A percentile compares a stretch with the other conserved stretches of the same genome.
Conservation (phyloP, 352 stramenopile species). For the Thraustotheca clavata region DNA sequence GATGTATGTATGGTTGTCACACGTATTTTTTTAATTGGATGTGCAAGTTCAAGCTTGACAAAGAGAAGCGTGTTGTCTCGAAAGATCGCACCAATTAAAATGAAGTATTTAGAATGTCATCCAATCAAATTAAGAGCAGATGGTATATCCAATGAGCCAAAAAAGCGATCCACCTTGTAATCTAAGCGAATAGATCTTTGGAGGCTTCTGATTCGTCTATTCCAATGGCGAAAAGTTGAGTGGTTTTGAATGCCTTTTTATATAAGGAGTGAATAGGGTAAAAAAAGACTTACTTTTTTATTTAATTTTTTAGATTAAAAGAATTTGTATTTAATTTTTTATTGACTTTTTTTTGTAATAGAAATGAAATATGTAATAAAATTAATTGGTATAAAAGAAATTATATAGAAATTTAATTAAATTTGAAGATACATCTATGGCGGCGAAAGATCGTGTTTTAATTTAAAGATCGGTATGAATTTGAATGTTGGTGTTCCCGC, state of each 20-base stretch:
- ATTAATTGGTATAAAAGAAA: background rate
- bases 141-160: background rate
- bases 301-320: background rate
- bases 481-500: conserved; percentile 6
- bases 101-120: background rate
- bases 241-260: conserved; percentile 15
- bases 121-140: background rate
- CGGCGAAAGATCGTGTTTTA: background rate
- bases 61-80: conserved; percentile 2
- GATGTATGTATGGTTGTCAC: background rate
- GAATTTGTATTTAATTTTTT: background rate
- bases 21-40: background rate
- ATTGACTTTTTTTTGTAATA: background rate
- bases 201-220: background rate
- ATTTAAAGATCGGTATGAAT: background rate
- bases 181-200: conserved; percentile 14
- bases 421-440: background rate
- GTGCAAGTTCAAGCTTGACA: conserved; percentile 3
- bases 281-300: background rate
- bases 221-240: background rate
- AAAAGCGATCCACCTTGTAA: conserved; percentile 12
- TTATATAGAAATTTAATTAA: background rate
- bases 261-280: background rate
- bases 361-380: background rate
- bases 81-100: conserved; percentile 3